A percentile compares a stretch with the other conserved stretches of the same genome.
phyloP scores from a whole-genome alignment of 1,139 yeast genomes.

The Pichia sp. region DNA sequence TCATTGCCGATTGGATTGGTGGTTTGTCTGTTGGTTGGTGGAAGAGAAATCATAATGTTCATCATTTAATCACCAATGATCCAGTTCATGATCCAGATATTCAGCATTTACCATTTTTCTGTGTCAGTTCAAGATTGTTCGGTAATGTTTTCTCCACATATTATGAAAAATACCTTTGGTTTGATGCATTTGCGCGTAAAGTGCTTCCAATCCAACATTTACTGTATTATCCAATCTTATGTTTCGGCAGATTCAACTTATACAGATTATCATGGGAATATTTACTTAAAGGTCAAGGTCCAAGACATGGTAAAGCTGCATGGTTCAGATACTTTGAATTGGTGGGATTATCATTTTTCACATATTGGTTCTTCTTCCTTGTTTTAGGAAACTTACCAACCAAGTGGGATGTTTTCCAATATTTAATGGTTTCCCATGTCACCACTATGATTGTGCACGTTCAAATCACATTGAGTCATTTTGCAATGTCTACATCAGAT shows the following conservation, averaged over 20 bases:
- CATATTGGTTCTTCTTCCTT: constrained; percentile 75
- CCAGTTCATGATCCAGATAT: constrained; percentile 95
- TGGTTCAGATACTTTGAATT: constrained; percentile 83
- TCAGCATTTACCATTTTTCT: constrained; percentile 89
- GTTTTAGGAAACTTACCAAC: constrained; percentile 38
- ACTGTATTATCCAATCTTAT: constrained; percentile 73
- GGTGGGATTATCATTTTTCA: constrained; percentile 61
- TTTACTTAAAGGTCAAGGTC: constrained; percentile 70
- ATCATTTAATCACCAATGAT: constrained; percentile 84
- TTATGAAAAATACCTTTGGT: constrained; percentile 63
- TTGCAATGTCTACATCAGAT: constrained; percentile 92
- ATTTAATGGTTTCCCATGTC: constrained; percentile 70
- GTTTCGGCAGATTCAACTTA: constrained; percentile 84
- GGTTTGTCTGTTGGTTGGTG: constrained; percentile 93
- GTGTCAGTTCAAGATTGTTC: constrained; percentile 72
- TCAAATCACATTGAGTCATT: constrained; percentile 85
- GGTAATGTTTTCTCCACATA: constrained; percentile 74
- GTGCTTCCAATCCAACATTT: constrained; percentile 66
- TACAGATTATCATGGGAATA: constrained; percentile 82
- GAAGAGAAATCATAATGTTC: constrained; percentile 91
- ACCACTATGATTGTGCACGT: constrained; percentile 91
- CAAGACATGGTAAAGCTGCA: constrained; percentile 77
- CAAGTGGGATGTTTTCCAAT: constrained; percentile 51
- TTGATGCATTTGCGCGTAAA: constrained; percentile 62
- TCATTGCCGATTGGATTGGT: constrained; percentile 79